phyloP scores from a whole-genome alignment of 176 grass and related monocot species.

The Oryza australiensis region DNA sequence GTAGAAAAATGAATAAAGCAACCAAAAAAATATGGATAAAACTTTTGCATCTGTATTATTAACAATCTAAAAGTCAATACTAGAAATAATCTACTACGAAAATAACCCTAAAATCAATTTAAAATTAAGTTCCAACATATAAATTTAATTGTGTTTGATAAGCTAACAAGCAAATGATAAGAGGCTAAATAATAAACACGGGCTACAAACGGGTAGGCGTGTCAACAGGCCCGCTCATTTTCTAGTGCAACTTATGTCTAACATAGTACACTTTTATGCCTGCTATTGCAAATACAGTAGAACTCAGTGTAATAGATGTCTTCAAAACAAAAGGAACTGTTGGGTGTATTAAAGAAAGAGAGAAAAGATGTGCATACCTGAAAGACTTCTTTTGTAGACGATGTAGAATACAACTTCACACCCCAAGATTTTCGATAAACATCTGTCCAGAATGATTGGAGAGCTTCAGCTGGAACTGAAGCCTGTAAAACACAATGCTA shows the following conservation, averaged over 20 bases:
- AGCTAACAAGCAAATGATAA: no score
- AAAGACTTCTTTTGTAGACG: slow-evolving; percentile 61
- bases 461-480: slow-evolving; percentile 78
- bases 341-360: slow-evolving; percentile 13
- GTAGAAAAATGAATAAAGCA: no score
- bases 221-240: no score
- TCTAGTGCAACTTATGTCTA: neutral
- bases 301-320: slow-evolving; percentile 7
- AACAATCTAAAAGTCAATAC: no score
- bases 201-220: no score
- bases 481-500: slow-evolving; percentile 50
- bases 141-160: no score
- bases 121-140: no score
- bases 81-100: no score
- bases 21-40: no score
- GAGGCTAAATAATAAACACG: no score
- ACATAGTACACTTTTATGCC: neutral
- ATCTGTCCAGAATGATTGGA: slow-evolving; percentile 70
- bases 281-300: slow-evolving; percentile 14
- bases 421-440: slow-evolving; percentile 86
- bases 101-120: no score
- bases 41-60: no score
- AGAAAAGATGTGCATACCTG: slow-evolving; percentile 45
- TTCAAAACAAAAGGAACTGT: slow-evolving; percentile 13
- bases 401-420: slow-evolving; percentile 65